Evolutionary conservation across 768 basidiomycete species (phyloP), one percentile per base, ranked within the genome.

Genomic region (Pleurotus citrinopileatus): DNA sequence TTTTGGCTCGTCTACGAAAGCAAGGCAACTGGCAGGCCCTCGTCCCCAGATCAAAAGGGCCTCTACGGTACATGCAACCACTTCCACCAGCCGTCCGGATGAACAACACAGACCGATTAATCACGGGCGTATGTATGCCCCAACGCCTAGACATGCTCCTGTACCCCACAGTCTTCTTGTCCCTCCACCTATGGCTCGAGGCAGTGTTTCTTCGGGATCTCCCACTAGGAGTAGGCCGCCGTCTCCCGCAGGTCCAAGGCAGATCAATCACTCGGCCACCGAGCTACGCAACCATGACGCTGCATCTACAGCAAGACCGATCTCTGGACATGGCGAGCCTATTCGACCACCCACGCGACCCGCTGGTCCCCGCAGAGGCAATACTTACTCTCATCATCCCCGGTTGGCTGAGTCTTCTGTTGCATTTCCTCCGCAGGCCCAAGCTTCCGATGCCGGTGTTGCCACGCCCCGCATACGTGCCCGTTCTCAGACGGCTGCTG

Each of bases 221-320:
- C 59, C 58, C 46, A 44, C 58, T 56, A 72, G 74, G 40, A 70
- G 74, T 44, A 71, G 76, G 38, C 72, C 78, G 2, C 67, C 75
- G 4, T 79, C 79, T 19, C 80, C 81, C n/a, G 68, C 70, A 19
- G 81, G 81, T 13, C 80, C 82, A 5, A 75, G 82, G 3, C 66
- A 74, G 12, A 68, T 67, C 52, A 50, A 70, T 55, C 57, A 60
- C 4, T 59, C 50, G 17, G 38, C 55, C n/a, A 36, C 62, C 26
- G 61, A 55, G 19, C 32, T 29, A 9, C 29, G 20, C 15, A 23
- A 45, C 50, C 19, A 20, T 27, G 34, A 25, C 19, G 36, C 19
- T 38, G 15, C 32, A 3, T 28, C 48, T 37, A 5, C 48, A 17
- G 48, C 34, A 38, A n/a, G 32, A 8, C 20, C 48, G 12, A 47